Base-by-base conservation (phyloP, 306 rosid genomes). In the Glycine soja region DNA sequence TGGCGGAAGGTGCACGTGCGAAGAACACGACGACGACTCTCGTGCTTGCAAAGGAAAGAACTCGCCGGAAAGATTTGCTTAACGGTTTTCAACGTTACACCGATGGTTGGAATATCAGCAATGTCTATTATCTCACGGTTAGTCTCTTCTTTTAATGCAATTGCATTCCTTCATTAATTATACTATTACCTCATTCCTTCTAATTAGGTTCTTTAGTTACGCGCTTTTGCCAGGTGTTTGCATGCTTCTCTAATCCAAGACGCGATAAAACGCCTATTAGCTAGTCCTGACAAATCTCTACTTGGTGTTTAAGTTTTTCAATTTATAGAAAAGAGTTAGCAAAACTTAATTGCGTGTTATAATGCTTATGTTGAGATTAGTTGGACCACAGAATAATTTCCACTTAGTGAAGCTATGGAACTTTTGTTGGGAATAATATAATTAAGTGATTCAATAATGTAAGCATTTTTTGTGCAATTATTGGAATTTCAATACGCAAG, bases 81-180 rank as follows among this genome's bases (percentile, higher is more conserved):
- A 57, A 90, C 45, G 12, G 66, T 47, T 91, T 83, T 14, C 43
- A 80, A 3, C 77, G 16, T 63, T 95, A 95, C 87, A 78, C 40
- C 30, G 94, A 94, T 9, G 99, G 97, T 47, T 95, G 97, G 97
- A 91, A 95, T 81, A 88, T 95, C 81, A 90, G 77, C 75, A 68
- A 88, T 66, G 0, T 0, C 3, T 76, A 88, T 77, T 95, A 95
- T 30, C 65, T 86, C 87, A 73, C 90, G 32, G 97, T 92, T 69
- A 34, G 4, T 63, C 15, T 11, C 68, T 19, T 4, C 14, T 24
- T 9, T 3, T 34, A 34, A 34, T 34, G 38, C 38, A 34, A 34
- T 34, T 24, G 38, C 36, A 58, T 24, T 58, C 12, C 14, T 8
- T 14, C 14, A 10, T 62, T 62, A 30, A 24, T 24, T 24, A 24